Evolutionary conservation across 1,139 yeast species (phyloP).

Genomic region (Pichia terricola): DNA sequence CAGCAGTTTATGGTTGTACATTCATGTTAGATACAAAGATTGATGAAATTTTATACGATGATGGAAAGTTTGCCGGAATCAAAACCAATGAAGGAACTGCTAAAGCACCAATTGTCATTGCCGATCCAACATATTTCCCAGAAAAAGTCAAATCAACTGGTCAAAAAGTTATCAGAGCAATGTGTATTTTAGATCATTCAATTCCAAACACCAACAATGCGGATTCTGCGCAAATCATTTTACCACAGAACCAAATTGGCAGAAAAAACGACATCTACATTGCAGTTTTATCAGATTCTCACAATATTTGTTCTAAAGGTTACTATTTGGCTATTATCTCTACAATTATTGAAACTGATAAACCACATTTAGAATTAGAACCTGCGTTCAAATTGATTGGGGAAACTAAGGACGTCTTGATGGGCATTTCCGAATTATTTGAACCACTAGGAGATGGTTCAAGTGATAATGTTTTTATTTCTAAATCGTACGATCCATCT

Average conservation of each 20-base stretch:
- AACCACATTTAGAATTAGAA: conserved; percentile 86
- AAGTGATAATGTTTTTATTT: conserved; percentile 67
- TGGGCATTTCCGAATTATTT: conserved; percentile 89
- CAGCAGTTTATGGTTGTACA: conserved; percentile 98
- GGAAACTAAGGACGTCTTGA: conserved; percentile 69
- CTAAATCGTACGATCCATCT: conserved; percentile 84
- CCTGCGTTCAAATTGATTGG: conserved; percentile 93
- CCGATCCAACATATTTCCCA: conserved; percentile 98
- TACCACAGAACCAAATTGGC: conserved; percentile 92
- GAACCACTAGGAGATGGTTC: conserved; percentile 84
- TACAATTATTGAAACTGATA: conserved; percentile 87
- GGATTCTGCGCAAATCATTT: conserved; percentile 87
- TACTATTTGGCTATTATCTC: conserved; percentile 90
- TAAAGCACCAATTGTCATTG: conserved; percentile 87
- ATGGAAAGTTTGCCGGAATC: conserved; percentile 74
- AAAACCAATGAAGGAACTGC: conserved; percentile 88
- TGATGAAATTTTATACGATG: conserved; percentile 73
- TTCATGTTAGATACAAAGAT: conserved; percentile 96
- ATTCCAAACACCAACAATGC: conserved; percentile 73
- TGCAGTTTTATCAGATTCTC: conserved; percentile 83
- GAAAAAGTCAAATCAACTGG: conserved; percentile 81
- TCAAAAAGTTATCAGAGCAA: conserved; percentile 83
- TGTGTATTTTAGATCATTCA: conserved; percentile 88
- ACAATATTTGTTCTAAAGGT: conserved; percentile 85
- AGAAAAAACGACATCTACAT: conserved; percentile 92